Percentiles rank a stretch among this genome's conserved stretches.
These are phyloP conservation scores for Termitomyces sp. DNA, from an alignment of 768 basidiomycete genomes.

Conservation along the genomic window DNA sequence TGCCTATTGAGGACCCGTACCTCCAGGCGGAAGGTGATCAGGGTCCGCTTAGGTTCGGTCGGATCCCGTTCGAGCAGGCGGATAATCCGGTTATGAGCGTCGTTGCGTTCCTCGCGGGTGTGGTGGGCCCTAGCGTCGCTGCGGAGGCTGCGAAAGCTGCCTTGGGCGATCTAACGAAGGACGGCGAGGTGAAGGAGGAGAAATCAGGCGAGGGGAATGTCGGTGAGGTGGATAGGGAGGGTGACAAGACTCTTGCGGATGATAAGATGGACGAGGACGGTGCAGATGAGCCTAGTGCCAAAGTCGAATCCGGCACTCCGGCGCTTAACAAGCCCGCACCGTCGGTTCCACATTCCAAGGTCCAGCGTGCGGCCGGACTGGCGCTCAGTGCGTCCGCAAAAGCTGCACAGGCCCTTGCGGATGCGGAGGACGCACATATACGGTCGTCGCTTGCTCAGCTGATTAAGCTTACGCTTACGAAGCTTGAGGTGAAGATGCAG, in stretches of 20 bases:
- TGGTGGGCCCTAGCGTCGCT: constrained; percentile 86
- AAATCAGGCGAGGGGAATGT: constrained; percentile 23
- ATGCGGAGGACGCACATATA: constrained; percentile 80
- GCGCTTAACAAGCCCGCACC: constrained; percentile 36
- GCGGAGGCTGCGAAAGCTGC: constrained; percentile 93
- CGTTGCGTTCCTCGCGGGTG: constrained; percentile 93
- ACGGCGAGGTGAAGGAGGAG: constrained; percentile 27
- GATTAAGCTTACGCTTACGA: constrained; percentile 80
- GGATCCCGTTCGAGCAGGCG: constrained; percentile 88
- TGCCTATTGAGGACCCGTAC: constrained; percentile 97
- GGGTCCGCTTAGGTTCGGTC: constrained; percentile 70
- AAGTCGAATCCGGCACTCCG: constrained; percentile 22
- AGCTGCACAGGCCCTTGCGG: constrained; percentile 76
- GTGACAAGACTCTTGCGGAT: constrained; percentile 32
- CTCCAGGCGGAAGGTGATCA: constrained; percentile 72
- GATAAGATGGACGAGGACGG: constrained; percentile 48
- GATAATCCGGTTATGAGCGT: constrained; percentile 99
- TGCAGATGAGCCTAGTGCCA: constrained; percentile 19
- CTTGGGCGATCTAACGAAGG: constrained; percentile 68
- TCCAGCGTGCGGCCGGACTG: constrained; percentile 77
- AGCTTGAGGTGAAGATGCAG: constrained; percentile 91
- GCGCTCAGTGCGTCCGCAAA: constrained; percentile 89
- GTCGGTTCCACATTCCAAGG: constrained; percentile 66
- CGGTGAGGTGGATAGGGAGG: constrained; percentile 19
- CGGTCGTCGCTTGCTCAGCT: constrained; percentile 74